phyloP scores from a whole-genome alignment of 768 basidiomycete genomes.

The Xerocomus brunneocitrinus region DNA sequence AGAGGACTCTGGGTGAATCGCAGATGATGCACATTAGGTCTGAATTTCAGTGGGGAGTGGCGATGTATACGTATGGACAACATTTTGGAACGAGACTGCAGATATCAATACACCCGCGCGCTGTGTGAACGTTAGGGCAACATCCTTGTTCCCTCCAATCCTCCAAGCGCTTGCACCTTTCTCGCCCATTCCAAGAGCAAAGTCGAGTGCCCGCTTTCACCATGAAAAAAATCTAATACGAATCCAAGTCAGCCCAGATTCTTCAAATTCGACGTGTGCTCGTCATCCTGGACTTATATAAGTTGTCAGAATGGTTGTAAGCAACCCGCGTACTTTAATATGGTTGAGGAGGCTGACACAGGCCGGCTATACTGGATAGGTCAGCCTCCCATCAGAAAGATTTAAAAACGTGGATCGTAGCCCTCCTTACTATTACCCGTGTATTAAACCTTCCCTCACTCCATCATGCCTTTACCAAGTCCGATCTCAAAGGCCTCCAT shows the following conservation, averaged over 20 bases:
- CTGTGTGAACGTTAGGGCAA: no score
- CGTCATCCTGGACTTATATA: not conserved
- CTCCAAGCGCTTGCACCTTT: no score
- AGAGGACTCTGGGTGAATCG: not conserved
- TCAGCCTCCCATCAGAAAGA: conserved; percentile 11
- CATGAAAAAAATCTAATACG: not conserved
- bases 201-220: no score
- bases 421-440: no score
- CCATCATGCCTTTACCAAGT: conserved; percentile 1
- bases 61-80: not conserved
- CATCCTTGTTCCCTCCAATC: no score
- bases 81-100: not conserved
- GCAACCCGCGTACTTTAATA: no score
- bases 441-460: not conserved
- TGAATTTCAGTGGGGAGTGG: not conserved
- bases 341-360: conserved; percentile 4
- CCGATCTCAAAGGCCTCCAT: not conserved
- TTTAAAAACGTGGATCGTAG: not conserved
- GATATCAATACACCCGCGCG: not conserved
- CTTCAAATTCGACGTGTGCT: not conserved
- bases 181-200: no score
- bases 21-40: not conserved
- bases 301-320: no score
- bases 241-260: not conserved
- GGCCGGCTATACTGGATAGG: not conserved